Base-by-base conservation (phyloP, 1,284 basidiomycete species). In the Pyrrhoderma noxium region DNA sequence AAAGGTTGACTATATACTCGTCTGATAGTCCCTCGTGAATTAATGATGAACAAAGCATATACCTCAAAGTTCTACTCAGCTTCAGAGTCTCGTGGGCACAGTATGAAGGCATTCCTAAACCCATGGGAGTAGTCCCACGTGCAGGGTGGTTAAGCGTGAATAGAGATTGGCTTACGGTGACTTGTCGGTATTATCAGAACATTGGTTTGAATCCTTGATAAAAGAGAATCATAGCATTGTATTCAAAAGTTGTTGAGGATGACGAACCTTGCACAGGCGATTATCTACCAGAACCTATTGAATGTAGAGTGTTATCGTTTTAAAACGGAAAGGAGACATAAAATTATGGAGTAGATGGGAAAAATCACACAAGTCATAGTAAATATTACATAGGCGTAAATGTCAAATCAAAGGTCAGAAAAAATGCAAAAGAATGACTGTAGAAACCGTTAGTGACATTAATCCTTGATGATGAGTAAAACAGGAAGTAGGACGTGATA, bases 111-210 rank as follows among this genome's bases (percentile, higher is more conserved):
- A 21, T 25, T 22, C 42, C 16, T 25, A 16, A 21, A 44, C 9
- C 9, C 14, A 27, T 19, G 42, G 27, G 42, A 44, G 21, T 9
- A 21, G 8, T 21, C 16, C 22, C 22, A 19, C 22, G 16, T n/a
- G 4, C 5, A 31, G 11, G 14, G 35, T n/a, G 9, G 19, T 45
- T 31, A 25, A 16, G 21, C 14, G 11, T 31, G 27, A 31, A 5
- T 31, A 31, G 27, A 43, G 18, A 44, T 45, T 45, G 21, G 19
- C n/a, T 51, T 34, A 22, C 49, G 49, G 49, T 38, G 40, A 19
- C 19, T 51, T 51, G 22, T 51, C 49, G 49, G 45, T 19, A 16
- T 47, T 37, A 36, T 22, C 45, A 21, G 43, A 37, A 22, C 35
- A 19, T 50, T 43, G 43, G 38, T 45, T 44, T 36, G 11, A 31